phyloP scores from a whole-genome alignment of 768 basidiomycete genomes.

The Harrya chromipes region DNA sequence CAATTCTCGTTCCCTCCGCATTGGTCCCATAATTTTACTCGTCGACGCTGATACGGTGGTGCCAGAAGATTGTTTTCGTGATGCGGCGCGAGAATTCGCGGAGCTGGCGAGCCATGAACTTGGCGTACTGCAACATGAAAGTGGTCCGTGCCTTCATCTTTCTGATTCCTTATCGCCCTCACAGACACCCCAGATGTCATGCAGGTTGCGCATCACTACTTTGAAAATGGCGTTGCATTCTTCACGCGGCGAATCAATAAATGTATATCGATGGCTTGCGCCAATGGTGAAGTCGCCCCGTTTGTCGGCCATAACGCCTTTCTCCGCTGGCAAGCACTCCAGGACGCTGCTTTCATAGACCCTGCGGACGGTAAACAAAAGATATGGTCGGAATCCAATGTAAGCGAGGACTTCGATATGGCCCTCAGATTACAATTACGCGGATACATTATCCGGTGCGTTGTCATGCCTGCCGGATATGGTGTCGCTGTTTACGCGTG shows the following conservation, averaged over 20 bases:
- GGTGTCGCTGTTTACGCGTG: neutral
- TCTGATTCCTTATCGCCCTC: conserved; percentile 1
- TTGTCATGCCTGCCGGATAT: conserved; percentile 1
- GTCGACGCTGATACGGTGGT: conserved; percentile 90
- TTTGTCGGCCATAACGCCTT: conserved; percentile 91
- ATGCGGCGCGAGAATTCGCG: conserved; percentile 81
- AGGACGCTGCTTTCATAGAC: conserved; percentile 80
- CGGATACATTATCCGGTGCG: conserved; percentile 67
- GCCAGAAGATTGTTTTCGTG: conserved; percentile 87
- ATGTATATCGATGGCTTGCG: conserved; percentile 74
- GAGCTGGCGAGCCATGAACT: conserved; percentile 62
- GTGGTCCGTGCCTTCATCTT: conserved; percentile 50
- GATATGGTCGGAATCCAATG: conserved; percentile 66
- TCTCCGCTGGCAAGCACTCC: conserved; percentile 84
- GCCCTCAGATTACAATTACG: conserved; percentile 53
- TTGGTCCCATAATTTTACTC: conserved; percentile 77
- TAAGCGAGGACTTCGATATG: conserved; percentile 73
- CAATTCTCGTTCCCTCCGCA: conserved; percentile 69
- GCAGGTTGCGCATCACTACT: conserved; percentile 87
- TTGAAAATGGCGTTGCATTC: conserved; percentile 86
- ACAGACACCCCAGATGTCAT: conserved; percentile 61
- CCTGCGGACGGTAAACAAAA: conserved; percentile 53
- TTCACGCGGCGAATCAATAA: conserved; percentile 88
- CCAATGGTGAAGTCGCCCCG: conserved; percentile 74
- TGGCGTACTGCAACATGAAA: conserved; percentile 89